Conservation (phyloP, 2,329 filamentous ascomycete genomes). For the Penicillium sp. region DNA sequence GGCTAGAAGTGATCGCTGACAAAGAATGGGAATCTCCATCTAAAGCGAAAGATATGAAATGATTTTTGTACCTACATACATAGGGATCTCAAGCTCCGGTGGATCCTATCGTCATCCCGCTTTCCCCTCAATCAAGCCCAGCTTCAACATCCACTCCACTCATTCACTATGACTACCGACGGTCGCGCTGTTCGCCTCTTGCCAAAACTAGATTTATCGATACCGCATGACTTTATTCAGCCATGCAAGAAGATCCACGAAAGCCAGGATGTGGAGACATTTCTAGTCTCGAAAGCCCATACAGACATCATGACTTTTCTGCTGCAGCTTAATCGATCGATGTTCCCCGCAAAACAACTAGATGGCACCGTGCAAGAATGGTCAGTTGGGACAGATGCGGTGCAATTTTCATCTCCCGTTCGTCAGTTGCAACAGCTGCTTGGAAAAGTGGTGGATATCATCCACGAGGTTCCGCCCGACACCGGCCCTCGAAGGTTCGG, state of each 20-base stretch:
- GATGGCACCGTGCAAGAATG: slow-evolving; percentile 47
- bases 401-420: slow-evolving; percentile 53
- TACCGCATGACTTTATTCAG: slow-evolving; percentile 54
- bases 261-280: slow-evolving; percentile 70
- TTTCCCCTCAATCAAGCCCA: slow-evolving; percentile 8
- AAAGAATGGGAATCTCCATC: too few species aligned
- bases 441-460: slow-evolving; percentile 56
- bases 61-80: too few species aligned
- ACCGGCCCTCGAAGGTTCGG: slow-evolving; percentile 83
- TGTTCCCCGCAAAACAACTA: slow-evolving; percentile 62
- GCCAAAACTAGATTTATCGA: slow-evolving; percentile 43
- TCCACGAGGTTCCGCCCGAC: slow-evolving; percentile 76
- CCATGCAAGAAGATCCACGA: slow-evolving; percentile 82
- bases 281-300: slow-evolving; percentile 76
- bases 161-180: slow-evolving; percentile 19
- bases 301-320: slow-evolving; percentile 80
- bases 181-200: slow-evolving; percentile 34
- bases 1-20: too few species aligned
- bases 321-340: slow-evolving; percentile 79
- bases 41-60: too few species aligned
- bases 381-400: slow-evolving; percentile 38
- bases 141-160: slow-evolving; percentile 4
- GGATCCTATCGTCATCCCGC: slow-evolving; percentile 12
- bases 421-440: slow-evolving; percentile 62
- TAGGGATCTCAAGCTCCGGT: slow-evolving; percentile 4